Percentiles rank a stretch among this genome's conserved stretches.
These are phyloP conservation scores for Nemania bipapillata DNA, from an alignment of 2,329 filamentous ascomycete genomes.

Conservation along the genomic window DNA sequence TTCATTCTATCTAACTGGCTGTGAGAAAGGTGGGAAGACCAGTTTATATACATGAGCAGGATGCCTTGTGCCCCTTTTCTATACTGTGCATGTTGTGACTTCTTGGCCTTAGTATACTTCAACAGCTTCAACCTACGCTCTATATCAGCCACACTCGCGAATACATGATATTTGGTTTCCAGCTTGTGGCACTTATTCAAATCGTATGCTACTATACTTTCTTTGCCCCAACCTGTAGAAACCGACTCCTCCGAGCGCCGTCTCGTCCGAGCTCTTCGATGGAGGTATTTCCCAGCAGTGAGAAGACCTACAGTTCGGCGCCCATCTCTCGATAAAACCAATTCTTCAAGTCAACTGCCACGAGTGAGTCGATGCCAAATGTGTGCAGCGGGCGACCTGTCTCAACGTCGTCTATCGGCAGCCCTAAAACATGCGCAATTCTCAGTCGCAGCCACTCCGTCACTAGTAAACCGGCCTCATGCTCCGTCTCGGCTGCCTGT, in stretches of 20 bases:
- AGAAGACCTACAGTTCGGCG: constrained; percentile 32
- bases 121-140: too few relatives aligned
- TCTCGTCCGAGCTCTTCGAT: neutral
- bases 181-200: too few relatives aligned
- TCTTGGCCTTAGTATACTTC: too few relatives aligned
- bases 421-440: constrained; percentile 28
- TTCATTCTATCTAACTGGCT: too few relatives aligned
- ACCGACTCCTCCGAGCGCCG: neutral
- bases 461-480: constrained; percentile 15
- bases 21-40: too few relatives aligned
- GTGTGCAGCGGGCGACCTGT: constrained; percentile 15
- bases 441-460: constrained; percentile 6
- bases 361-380: constrained; percentile 37
- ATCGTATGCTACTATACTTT: too few relatives aligned
- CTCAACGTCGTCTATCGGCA: constrained; percentile 32
- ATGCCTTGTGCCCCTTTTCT: too few relatives aligned
- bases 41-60: too few relatives aligned
- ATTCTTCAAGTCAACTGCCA: constrained; percentile 35
- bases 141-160: too few relatives aligned
- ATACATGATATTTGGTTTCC: too few relatives aligned
- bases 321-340: constrained; percentile 36
- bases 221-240: too few relatives aligned
- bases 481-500: neutral
- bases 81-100: too few relatives aligned
- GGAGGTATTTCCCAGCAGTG: neutral